These are phyloP conservation scores for Heteromeles arbutifolia DNA, from an alignment of 306 rosid genomes.

Conservation along the genomic window DNA sequence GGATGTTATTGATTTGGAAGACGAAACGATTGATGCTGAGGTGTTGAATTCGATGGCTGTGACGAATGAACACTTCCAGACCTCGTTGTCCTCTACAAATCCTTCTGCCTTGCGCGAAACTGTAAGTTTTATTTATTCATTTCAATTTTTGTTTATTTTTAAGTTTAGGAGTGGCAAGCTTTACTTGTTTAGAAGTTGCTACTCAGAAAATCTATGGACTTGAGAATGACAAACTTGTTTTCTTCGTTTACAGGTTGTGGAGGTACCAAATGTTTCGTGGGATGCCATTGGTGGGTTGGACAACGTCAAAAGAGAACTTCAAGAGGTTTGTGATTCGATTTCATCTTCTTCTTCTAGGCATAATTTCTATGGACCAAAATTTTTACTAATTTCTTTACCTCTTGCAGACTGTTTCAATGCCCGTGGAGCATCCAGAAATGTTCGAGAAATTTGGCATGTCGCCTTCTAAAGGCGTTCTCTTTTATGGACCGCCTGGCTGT, in stretches of 20 bases:
- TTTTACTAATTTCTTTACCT: background rate
- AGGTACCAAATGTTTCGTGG: conserved; percentile 69
- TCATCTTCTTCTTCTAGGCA: background rate
- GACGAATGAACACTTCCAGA: conserved; percentile 54
- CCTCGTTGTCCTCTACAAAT: conserved; percentile 50
- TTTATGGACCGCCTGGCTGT: conserved; percentile 70
- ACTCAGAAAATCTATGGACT: background rate
- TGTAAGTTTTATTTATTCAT: conserved; percentile 24
- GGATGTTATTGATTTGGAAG: conserved; percentile 66
- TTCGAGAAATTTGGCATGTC: conserved; percentile 79
- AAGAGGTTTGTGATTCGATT: conserved; percentile 37
- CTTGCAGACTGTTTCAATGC: conserved; percentile 59
- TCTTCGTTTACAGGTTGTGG: conserved; percentile 51
- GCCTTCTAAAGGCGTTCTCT: conserved; percentile 70
- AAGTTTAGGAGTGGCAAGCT: background rate
- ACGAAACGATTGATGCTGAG: conserved; percentile 66
- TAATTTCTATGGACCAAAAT: background rate
- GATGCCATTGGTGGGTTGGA: conserved; percentile 62
- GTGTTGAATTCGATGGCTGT: conserved; percentile 64
- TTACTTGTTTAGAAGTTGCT: background rate
- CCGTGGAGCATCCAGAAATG: conserved; percentile 79
- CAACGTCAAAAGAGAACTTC: conserved; percentile 63
- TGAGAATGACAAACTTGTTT: background rate
- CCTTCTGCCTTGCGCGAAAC: conserved; percentile 76
- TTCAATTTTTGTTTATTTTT: background rate